A percentile compares a stretch with the other conserved stretches of the same genome.
These are phyloP conservation scores for Xylariaceae sp. DNA, from an alignment of 2,329 filamentous ascomycete genomes.

Conservation along the genomic window DNA sequence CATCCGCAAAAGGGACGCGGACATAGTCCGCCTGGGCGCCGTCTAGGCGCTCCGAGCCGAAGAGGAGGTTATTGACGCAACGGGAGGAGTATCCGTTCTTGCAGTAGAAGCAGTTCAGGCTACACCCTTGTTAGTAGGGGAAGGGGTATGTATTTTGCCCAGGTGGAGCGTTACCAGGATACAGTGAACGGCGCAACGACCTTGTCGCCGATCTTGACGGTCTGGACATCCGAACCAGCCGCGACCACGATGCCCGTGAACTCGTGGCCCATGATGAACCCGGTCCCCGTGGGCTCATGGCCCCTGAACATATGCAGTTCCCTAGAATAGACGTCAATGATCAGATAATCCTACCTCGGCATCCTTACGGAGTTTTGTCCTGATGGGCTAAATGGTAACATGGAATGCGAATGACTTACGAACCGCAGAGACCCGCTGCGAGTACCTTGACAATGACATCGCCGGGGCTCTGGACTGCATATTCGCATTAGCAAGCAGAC, in stretches of 20 bases:
- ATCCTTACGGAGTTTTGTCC: no score
- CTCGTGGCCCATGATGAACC: slow-evolving; percentile 73
- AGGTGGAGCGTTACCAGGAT: slow-evolving; percentile 56
- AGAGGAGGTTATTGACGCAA: slow-evolving; percentile 64
- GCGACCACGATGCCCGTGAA: slow-evolving; percentile 73
- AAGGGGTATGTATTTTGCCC: not conserved
- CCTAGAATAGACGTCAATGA: slow-evolving; percentile 37
- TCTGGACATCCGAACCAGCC: slow-evolving; percentile 61
- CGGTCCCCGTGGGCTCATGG: slow-evolving; percentile 62
- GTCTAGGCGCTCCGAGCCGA: slow-evolving; percentile 64
- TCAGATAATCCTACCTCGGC: slow-evolving; percentile 8
- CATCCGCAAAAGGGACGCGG: slow-evolving; percentile 73
- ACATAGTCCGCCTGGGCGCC: slow-evolving; percentile 80
- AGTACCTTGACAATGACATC: slow-evolving; percentile 81
- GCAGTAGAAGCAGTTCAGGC: slow-evolving; percentile 79
- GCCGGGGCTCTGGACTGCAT: slow-evolving; percentile 56
- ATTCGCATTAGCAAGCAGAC: slow-evolving; percentile 18
- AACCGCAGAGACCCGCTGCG: slow-evolving; percentile 81
- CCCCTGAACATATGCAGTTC: slow-evolving; percentile 85
- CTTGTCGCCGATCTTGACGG: slow-evolving; percentile 66
- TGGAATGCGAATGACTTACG: slow-evolving; percentile 48
- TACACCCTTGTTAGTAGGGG: slow-evolving; percentile 26
- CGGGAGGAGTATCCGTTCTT: slow-evolving; percentile 69
- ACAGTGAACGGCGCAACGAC: slow-evolving; percentile 80
- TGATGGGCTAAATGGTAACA: not conserved